phyloP scores from a whole-genome alignment of 2,329 filamentous ascomycete genomes.

The Aschersonia sp. region DNA sequence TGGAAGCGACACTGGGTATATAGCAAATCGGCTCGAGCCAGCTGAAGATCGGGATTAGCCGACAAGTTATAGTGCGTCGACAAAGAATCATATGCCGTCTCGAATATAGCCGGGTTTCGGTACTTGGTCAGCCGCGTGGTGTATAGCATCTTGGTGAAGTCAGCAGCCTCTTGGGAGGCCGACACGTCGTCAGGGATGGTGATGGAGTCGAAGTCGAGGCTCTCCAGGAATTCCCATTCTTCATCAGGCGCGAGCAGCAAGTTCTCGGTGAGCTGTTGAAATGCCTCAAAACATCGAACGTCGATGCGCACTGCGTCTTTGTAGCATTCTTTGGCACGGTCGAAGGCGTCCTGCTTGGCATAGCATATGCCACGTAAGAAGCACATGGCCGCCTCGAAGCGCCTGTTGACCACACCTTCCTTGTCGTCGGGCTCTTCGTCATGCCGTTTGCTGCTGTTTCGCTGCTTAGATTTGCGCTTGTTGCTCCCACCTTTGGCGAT shows the following conservation, averaged over 20 bases:
- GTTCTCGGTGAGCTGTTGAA: slow-evolving; percentile 96
- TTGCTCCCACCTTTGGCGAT: slow-evolving; percentile 41
- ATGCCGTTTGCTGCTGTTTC: slow-evolving; percentile 16
- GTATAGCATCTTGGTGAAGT: slow-evolving; percentile 93
- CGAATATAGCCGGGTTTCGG: slow-evolving; percentile 70
- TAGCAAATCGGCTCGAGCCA: slow-evolving; percentile 78
- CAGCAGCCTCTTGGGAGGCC: slow-evolving; percentile 69
- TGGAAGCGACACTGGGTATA: slow-evolving; percentile 92
- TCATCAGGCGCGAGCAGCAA: slow-evolving; percentile 79
- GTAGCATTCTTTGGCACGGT: slow-evolving; percentile 95
- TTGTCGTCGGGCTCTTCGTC: slow-evolving; percentile 23
- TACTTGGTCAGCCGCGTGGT: slow-evolving; percentile 94
- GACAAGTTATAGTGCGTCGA: slow-evolving; percentile 86
- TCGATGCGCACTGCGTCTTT: slow-evolving; percentile 95
- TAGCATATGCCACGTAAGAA: slow-evolving; percentile 88
- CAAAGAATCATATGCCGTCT: slow-evolving; percentile 74
- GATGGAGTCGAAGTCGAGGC: slow-evolving; percentile 80
- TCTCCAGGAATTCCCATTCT: slow-evolving; percentile 79
- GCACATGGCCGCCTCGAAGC: slow-evolving; percentile 95
- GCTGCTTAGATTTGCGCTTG: slow-evolving; percentile 22
- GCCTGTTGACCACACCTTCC: slow-evolving; percentile 61
- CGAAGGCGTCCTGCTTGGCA: slow-evolving; percentile 93
- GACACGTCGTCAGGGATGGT: slow-evolving; percentile 49
- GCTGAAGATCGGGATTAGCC: slow-evolving; percentile 75
- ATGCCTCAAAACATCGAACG: slow-evolving; percentile 95